Conservation (phyloP, 257 asterid genomes). For the Penstemon davidsonii region DNA sequence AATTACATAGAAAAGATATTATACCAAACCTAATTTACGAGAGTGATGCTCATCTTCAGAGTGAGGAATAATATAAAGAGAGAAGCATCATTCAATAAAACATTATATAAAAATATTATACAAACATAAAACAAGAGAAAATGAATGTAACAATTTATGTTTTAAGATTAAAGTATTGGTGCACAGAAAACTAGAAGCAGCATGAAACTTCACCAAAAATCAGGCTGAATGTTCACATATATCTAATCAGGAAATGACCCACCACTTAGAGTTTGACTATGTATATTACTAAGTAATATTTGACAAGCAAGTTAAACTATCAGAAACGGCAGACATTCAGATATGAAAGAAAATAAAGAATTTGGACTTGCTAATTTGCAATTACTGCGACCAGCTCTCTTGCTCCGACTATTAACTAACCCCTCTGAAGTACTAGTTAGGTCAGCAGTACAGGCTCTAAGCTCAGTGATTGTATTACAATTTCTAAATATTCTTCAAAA, state of each 20-base stretch:
- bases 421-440: slow-evolving; percentile 1
- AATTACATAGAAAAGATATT: slow-evolving; percentile 4
- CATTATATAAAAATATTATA: too few species aligned
- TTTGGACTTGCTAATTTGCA: background rate
- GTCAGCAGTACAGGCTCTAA: background rate
- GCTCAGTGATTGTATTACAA: background rate
- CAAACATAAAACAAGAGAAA: too few species aligned
- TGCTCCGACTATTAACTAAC: background rate
- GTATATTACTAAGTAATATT: background rate
- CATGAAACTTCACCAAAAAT: background rate
- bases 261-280: background rate
- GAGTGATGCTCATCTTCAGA: background rate
- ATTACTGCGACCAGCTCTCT: background rate
- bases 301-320: slow-evolving; percentile 1
- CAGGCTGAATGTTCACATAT: slow-evolving; percentile 2
- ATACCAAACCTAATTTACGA: slow-evolving; percentile 13
- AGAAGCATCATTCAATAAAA: background rate
- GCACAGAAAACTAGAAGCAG: background rate
- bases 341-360: background rate
- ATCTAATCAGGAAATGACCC: slow-evolving; percentile 5
- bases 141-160: background rate
- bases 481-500: background rate
- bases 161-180: background rate
- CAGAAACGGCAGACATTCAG: background rate
- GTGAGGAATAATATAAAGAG: background rate